A percentile compares a stretch with the other conserved stretches of the same genome.
Conservation (phyloP, 1,284 basidiomycete species). For the Apiotrichum mycotoxinovorans region DNA sequence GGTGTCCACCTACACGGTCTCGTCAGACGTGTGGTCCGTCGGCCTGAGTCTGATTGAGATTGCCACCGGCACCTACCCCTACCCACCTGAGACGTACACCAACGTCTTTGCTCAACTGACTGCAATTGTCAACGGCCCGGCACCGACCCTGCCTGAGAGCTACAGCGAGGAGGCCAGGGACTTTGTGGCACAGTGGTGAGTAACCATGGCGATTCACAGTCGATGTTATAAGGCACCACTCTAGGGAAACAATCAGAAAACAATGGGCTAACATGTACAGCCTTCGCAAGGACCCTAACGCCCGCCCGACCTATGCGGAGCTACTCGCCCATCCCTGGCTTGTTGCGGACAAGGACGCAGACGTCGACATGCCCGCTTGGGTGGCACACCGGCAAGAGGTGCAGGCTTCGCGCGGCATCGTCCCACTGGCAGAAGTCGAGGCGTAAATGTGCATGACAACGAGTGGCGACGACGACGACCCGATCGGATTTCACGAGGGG, state of each 20-base stretch:
- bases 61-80: constrained; percentile 87
- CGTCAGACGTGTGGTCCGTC: constrained; percentile 98
- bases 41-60: constrained; percentile 93
- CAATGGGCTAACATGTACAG: constrained; percentile 49
- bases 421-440: constrained; percentile 31
- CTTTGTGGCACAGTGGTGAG: constrained; percentile 55
- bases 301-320: constrained; percentile 78
- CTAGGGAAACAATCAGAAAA: too few species aligned
- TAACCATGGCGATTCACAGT: constrained; percentile 9
- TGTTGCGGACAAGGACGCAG: constrained; percentile 55
- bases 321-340: constrained; percentile 76
- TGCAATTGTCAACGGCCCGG: constrained; percentile 91
- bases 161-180: constrained; percentile 52
- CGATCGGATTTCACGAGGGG: too few species aligned
- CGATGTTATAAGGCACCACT: too few species aligned
- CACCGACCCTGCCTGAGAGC: constrained; percentile 71
- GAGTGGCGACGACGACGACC: neutral
- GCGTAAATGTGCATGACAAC: neutral
- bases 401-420: constrained; percentile 42
- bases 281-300: constrained; percentile 70
- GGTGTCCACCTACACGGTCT: constrained; percentile 86
- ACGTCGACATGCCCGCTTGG: constrained; percentile 82
- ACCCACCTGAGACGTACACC: constrained; percentile 95
- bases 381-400: constrained; percentile 62
- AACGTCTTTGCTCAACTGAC: constrained; percentile 96